Evolutionary conservation across 2,329 filamentous ascomycete species (phyloP), one percentile per base, ranked within the genome.

Genomic region (Cordyceps cicadae): DNA sequence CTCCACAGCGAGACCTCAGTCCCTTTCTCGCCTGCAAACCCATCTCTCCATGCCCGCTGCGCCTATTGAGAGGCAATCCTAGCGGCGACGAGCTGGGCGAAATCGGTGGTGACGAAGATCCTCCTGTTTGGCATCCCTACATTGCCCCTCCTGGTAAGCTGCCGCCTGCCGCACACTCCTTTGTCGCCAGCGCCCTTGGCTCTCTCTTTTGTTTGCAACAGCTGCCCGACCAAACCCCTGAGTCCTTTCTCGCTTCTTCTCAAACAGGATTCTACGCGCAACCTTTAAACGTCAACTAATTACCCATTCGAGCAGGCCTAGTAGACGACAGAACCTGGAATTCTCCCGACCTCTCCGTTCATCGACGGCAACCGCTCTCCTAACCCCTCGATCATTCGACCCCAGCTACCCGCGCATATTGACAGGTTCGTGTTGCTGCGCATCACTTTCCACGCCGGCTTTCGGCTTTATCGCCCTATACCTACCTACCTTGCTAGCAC

Each of bases 61-160:
- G 73, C 70, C 70, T 71, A 72, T 74, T 74, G 68, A 68, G 71
- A 74, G 71, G 72, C 72, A 73, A 69, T 72, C 68, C 65, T 72
- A 70, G 67, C 68, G 69, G 69, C 65, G 66, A 68, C 66, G 70
- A 74, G 72, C 72, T 74, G 71, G 71, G 70, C 66, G 69, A 62
- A 67, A 65, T 67, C 68, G 65, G 63, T 65, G 66, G 68, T 67
- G 66, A 70, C 62, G 55, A 59, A 62, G 50, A 53, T 62, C 62
- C 59, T 65, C 66, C 62, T 59, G 64, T 66, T 60, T 62, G 17
- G 46, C 52, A 54, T 62, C 45, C 55, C 56, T 56, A 34, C 19
- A 32, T 63, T 57, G 55, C 32, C 48, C 55, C 29, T 59, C 59
- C 43, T 58, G 52, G 59, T 61, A 51, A 55, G 59, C 46, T 43